These are phyloP conservation scores for Batkoa obscura DNA, from an alignment of 371 early-diverging fungal genomes.

Conservation along the genomic window DNA sequence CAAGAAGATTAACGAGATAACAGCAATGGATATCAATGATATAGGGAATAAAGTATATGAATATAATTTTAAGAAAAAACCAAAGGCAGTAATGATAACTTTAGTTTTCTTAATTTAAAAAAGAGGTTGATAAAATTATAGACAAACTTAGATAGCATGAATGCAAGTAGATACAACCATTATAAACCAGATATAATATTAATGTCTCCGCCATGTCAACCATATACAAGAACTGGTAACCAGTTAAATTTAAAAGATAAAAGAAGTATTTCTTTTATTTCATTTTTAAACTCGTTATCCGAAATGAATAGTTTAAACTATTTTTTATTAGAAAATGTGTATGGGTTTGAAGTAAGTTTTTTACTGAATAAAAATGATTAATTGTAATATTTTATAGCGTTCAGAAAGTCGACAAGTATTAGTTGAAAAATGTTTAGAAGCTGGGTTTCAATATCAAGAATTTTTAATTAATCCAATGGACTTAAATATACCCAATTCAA, in stretches of 20 bases:
- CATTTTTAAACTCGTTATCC: slow-evolving; percentile 46
- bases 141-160: slow-evolving; percentile 46
- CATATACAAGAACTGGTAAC: slow-evolving; percentile 57
- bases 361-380: background rate
- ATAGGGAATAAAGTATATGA: slow-evolving; percentile 58
- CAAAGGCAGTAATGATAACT: background rate
- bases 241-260: slow-evolving; percentile 54
- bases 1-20: slow-evolving; percentile 32
- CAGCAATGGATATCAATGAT: slow-evolving; percentile 63
- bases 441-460: slow-evolving; percentile 30
- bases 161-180: slow-evolving; percentile 32
- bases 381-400: slow-evolving; percentile 8
- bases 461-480: slow-evolving; percentile 37
- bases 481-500: slow-evolving; percentile 39
- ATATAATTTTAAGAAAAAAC: slow-evolving; percentile 42
- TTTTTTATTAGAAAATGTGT: slow-evolving; percentile 64
- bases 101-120: background rate
- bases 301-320: slow-evolving; percentile 39
- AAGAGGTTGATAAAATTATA: slow-evolving; percentile 6
- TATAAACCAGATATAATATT: slow-evolving; percentile 55
- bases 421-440: slow-evolving; percentile 17
- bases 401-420: slow-evolving; percentile 29
- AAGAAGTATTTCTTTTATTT: slow-evolving; percentile 31
- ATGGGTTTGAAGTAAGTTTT: slow-evolving; percentile 49
- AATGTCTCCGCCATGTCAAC: slow-evolving; percentile 74